These are phyloP conservation scores for Apodospora peruviana DNA, from an alignment of 495 filamentous ascomycete species.

Conservation along the genomic window DNA sequence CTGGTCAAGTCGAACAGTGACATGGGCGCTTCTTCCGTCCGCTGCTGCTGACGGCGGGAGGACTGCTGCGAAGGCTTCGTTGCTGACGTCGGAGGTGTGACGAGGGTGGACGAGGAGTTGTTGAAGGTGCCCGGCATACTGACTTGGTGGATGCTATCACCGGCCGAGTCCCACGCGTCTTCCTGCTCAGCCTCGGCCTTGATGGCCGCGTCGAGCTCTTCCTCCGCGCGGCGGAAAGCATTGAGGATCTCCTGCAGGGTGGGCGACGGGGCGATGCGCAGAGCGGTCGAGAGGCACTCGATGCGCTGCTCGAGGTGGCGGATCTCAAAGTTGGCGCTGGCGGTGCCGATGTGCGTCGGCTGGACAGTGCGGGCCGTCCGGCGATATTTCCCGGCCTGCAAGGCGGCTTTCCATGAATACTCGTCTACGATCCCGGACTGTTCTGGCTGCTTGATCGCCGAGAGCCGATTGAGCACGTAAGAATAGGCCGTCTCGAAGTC, in stretches of 20 bases:
- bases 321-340: conserved; percentile 49
- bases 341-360: conserved; percentile 49
- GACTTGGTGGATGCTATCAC: conserved; percentile 42
- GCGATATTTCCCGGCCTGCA: conserved; percentile 79
- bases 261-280: conserved; percentile 71
- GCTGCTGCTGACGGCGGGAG: conserved; percentile 22
- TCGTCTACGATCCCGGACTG: conserved; percentile 52
- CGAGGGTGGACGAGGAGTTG: neutral
- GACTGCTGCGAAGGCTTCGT: neutral
- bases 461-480: conserved; percentile 71
- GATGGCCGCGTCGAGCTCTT: conserved; percentile 66
- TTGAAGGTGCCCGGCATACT: conserved; percentile 62
- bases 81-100: neutral
- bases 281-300: conserved; percentile 80
- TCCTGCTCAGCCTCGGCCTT: conserved; percentile 69
- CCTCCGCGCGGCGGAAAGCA: conserved; percentile 81
- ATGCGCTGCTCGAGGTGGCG: conserved; percentile 75
- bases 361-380: conserved; percentile 39
- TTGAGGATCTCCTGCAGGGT: conserved; percentile 80
- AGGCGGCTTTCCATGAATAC: conserved; percentile 86
- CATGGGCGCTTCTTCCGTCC: conserved; percentile 68
- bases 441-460: neutral
- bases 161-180: conserved; percentile 64
- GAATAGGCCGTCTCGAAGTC: conserved; percentile 98
- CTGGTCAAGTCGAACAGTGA: conserved; percentile 89